Conservation (phyloP, 352 stramenopile species). For the Pythium monospermum region DNA sequence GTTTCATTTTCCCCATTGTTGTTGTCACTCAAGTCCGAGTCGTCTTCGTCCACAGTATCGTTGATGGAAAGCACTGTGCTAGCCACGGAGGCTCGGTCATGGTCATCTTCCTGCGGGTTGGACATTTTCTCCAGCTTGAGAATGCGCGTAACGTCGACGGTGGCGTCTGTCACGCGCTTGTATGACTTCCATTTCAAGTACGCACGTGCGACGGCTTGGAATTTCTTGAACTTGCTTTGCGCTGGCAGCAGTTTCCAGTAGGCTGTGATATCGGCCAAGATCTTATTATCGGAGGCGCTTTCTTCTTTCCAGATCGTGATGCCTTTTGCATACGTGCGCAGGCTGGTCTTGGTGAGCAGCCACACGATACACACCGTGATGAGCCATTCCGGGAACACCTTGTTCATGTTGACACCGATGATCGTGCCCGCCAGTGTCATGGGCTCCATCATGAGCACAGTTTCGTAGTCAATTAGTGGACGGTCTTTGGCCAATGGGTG, state of each 20-base stretch:
- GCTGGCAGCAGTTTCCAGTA: constrained; percentile 68
- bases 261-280: constrained; percentile 38
- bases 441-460: constrained; percentile 79
- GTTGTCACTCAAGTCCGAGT: constrained; percentile 28
- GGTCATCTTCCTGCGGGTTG: constrained; percentile 32
- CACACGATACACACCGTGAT: constrained; percentile 76
- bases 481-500: constrained; percentile 58
- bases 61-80: constrained; percentile 27
- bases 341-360: constrained; percentile 63
- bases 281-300: constrained; percentile 37
- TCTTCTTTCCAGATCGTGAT: constrained; percentile 70
- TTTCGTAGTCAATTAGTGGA: constrained; percentile 82
- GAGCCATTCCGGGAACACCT: constrained; percentile 75
- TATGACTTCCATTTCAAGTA: constrained; percentile 75
- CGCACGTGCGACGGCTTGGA: constrained; percentile 49
- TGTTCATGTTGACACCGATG: constrained; percentile 83
- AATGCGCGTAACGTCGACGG: constrained; percentile 21
- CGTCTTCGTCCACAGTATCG: constrained; percentile 18
- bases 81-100: constrained; percentile 17
- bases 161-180: constrained; percentile 30
- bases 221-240: constrained; percentile 68
- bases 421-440: constrained; percentile 86
- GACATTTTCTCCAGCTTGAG: constrained; percentile 25
- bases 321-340: constrained; percentile 64
- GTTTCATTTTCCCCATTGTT: constrained; percentile 54